These are phyloP conservation scores for Diplodia corticola DNA, from an alignment of 2,329 filamentous ascomycete species.

Conservation along the genomic window DNA sequence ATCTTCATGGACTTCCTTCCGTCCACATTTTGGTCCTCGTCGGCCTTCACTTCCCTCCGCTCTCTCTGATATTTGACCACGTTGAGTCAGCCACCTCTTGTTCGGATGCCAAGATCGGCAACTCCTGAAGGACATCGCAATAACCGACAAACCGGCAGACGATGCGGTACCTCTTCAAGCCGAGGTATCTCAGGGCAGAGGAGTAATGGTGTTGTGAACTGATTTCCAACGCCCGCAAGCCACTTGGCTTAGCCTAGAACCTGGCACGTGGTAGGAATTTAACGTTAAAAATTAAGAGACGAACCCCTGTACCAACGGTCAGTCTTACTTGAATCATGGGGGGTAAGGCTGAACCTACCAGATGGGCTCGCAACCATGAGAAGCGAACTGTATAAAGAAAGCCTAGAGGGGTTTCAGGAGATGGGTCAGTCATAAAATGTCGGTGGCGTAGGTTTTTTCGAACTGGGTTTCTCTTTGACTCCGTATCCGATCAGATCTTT, in stretches of 20 bases:
- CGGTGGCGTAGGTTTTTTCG: background rate
- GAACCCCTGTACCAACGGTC: background rate
- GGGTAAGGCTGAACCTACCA: background rate
- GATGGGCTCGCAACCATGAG: background rate
- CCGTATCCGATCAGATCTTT: background rate
- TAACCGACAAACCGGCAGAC: background rate
- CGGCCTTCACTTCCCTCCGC: background rate
- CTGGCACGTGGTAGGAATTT: background rate
- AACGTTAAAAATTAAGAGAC: background rate
- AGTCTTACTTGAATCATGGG: background rate
- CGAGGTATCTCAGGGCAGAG: background rate
- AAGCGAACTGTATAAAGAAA: background rate
- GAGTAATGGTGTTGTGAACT: background rate
- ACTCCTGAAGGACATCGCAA: background rate
- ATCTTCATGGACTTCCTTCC: background rate
- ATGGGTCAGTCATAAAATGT: background rate
- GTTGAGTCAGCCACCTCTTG: background rate
- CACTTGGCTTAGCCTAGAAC: background rate
- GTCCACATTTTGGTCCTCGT: background rate
- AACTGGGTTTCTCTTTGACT: background rate
- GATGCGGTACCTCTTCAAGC: background rate
- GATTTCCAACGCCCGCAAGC: background rate
- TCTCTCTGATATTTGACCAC: background rate
- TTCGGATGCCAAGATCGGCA: background rate
- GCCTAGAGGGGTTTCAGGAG: background rate